A percentile compares a stretch with the other conserved stretches of the same genome.
Conservation (phyloP, 495 filamentous ascomycete species). For the Aspergillus baeticus region DNA sequence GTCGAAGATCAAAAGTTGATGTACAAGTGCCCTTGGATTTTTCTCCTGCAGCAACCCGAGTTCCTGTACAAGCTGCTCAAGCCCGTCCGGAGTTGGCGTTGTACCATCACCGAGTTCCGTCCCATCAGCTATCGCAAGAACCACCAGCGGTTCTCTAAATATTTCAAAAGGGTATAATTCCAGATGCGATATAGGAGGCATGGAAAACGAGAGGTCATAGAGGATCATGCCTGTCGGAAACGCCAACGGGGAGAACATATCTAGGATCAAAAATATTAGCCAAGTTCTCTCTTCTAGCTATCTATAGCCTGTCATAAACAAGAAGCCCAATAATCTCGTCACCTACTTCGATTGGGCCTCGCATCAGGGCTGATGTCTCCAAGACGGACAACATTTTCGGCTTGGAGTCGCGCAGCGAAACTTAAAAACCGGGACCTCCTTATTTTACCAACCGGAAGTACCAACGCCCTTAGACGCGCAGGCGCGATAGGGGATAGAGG, state of each 20-base stretch:
- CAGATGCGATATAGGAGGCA: conserved; percentile 73
- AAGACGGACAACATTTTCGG: conserved; percentile 80
- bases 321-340: no score
- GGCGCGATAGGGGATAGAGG: conserved; percentile 85
- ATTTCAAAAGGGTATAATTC: conserved; percentile 81
- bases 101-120: conserved; percentile 48
- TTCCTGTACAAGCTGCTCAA: conserved; percentile 67
- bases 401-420: conserved; percentile 75
- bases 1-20: conserved; percentile 79
- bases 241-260: conserved; percentile 92
- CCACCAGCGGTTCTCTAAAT: conserved; percentile 73
- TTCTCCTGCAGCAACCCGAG: conserved; percentile 55
- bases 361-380: conserved; percentile 88
- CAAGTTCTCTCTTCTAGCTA: conserved; percentile 14
- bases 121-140: conserved; percentile 79
- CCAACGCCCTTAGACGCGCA: conserved; percentile 78
- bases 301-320: background rate
- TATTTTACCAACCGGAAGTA: conserved; percentile 84
- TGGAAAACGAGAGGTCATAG: conserved; percentile 81
- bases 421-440: conserved; percentile 74
- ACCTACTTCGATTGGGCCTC: conserved; percentile 83
- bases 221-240: conserved; percentile 88
- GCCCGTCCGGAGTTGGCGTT: conserved; percentile 40
- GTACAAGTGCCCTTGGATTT: conserved; percentile 73
- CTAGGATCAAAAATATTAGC: conserved; percentile 40